Conservation (phyloP, 768 basidiomycete species). For the Russula dissimulans region DNA sequence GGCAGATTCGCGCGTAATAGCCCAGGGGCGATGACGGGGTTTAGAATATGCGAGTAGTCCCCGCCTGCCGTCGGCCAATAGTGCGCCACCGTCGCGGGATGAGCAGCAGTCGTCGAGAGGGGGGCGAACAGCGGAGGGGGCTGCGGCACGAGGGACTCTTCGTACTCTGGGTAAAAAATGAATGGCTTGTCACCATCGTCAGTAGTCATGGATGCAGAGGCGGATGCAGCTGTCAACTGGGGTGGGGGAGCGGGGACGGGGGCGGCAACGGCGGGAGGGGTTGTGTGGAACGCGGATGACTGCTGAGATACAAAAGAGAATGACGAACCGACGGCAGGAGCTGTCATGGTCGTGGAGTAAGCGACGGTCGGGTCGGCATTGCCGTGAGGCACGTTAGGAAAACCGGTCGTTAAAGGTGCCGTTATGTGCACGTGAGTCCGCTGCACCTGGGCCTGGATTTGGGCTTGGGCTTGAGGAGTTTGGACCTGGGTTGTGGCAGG, state of each 20-base stretch:
- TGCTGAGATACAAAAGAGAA: background rate
- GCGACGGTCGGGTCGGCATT: background rate
- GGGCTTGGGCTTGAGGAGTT: background rate
- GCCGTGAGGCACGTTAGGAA: slow-evolving; percentile 7
- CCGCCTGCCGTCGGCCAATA: slow-evolving; percentile 4
- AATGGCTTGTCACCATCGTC: slow-evolving; percentile 20
- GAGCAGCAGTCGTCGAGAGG: slow-evolving; percentile 2
- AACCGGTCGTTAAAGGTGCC: slow-evolving; percentile 1
- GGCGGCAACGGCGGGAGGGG: background rate
- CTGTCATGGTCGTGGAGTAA: background rate
- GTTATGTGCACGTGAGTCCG: background rate
- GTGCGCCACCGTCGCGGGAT: slow-evolving; percentile 1
- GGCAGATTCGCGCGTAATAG: slow-evolving; percentile 6
- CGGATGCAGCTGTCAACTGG: background rate
- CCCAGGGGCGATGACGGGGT: slow-evolving; percentile 12
- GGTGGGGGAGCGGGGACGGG: too few relatives aligned
- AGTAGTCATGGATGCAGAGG: background rate
- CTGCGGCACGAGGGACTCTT: slow-evolving; percentile 2
- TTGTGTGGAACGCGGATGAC: background rate
- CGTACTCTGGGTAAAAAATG: slow-evolving; percentile 20
- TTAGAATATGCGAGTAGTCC: slow-evolving; percentile 16
- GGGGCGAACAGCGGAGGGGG: slow-evolving; percentile 6
- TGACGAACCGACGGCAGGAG: background rate
- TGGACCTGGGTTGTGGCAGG: background rate
- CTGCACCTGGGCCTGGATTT: too few relatives aligned